These are phyloP conservation scores for Babesia ovis DNA, from an alignment of 169 alveolate species.

Conservation along the genomic window DNA sequence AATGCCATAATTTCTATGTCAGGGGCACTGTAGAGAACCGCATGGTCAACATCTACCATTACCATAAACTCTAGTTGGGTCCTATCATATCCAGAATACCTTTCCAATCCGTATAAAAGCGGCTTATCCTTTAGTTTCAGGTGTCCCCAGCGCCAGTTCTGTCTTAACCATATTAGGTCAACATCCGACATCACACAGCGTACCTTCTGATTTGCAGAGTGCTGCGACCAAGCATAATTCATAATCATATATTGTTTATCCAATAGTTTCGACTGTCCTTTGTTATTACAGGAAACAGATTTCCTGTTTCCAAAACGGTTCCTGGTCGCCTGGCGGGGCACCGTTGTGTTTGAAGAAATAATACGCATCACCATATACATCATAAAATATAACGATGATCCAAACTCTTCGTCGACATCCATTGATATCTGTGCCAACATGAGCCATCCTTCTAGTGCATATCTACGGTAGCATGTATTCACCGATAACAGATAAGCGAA, in stretches of 20 bases:
- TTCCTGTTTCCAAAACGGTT: not conserved
- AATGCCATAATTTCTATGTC: not conserved
- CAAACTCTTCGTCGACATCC: conserved; percentile 7
- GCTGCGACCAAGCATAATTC: conserved; percentile 11
- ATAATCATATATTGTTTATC: not conserved
- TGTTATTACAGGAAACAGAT: not conserved
- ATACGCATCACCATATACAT: conserved; percentile 8
- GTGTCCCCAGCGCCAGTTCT: not conserved
- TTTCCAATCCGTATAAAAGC: not conserved
- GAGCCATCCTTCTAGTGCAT: conserved; percentile 22
- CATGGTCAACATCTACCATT: conserved; percentile 13
- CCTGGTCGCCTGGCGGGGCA: not conserved
- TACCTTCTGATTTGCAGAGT: conserved; percentile 2
- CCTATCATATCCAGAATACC: not conserved
- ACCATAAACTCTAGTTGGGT: not conserved
- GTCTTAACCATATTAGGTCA: conserved; percentile 2
- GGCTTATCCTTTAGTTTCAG: not conserved
- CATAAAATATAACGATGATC: not conserved
- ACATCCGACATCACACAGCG: conserved; percentile 10
- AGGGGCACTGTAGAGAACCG: conserved; percentile 2
- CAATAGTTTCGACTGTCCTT: not conserved
- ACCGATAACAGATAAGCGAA: not conserved
- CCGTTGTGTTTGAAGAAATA: not conserved
- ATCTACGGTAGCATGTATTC: not conserved
- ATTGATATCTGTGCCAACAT: conserved; percentile 18